A percentile compares a stretch with the other conserved stretches of the same genome.
Evolutionary conservation across 2,329 filamentous ascomycete species (phyloP).

Genomic region (Colletotrichum graminicola): DNA sequence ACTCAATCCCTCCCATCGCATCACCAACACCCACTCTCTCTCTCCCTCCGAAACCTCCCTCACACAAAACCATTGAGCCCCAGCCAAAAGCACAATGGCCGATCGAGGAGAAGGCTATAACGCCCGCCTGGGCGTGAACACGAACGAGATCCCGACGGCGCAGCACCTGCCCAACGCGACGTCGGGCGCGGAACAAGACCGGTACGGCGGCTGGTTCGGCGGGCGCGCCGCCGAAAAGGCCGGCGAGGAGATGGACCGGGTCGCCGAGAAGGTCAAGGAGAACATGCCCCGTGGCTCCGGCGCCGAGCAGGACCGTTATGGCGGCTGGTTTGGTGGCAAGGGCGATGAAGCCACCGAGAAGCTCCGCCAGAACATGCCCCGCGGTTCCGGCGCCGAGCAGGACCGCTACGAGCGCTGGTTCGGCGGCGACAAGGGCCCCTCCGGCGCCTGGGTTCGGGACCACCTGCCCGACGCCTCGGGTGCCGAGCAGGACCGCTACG

Average conservation of each 20-base stretch:
- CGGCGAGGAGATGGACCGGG: constrained; percentile 2
- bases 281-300: constrained; percentile 14
- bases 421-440: constrained; percentile 37
- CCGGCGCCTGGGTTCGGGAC: constrained; percentile 21
- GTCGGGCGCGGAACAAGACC: constrained; percentile 43
- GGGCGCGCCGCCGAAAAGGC: constrained; percentile 25
- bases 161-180: constrained; percentile 32
- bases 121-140: constrained; percentile 39
- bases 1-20: not conserved
- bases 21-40: not conserved
- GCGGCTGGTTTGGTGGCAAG: constrained; percentile 34
- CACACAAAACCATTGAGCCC: constrained; percentile 23
- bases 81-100: constrained; percentile 34
- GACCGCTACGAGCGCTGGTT: constrained; percentile 45
- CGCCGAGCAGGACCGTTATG: constrained; percentile 25
- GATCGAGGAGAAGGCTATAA: constrained; percentile 45
- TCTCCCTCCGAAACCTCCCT: not conserved
- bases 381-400: constrained; percentile 44
- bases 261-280: constrained; percentile 24
- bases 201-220: constrained; percentile 41
- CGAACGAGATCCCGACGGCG: constrained; percentile 30
- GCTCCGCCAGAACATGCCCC: constrained; percentile 11
- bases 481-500: constrained; percentile 45
- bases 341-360: constrained; percentile 11
- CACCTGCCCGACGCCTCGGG: constrained; percentile 36